Evolutionary conservation across 306 rosid genomes (phyloP).

Genomic region (Pterocarpus santalinus): DNA sequence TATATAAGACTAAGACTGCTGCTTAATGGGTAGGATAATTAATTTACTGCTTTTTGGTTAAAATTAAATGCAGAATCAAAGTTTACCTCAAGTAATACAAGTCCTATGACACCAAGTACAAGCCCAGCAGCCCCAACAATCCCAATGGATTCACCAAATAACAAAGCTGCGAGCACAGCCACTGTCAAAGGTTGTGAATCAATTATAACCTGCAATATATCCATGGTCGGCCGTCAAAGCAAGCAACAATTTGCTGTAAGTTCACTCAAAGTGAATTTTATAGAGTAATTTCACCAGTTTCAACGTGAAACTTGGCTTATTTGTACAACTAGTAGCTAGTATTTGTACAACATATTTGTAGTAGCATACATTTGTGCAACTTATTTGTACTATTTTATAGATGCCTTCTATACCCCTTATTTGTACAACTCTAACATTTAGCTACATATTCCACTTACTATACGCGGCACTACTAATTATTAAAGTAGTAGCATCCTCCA

Average conservation of each 20-base stretch:
- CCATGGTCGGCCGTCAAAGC: slow-evolving; percentile 18
- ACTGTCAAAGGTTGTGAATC: slow-evolving; percentile 98
- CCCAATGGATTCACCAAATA: slow-evolving; percentile 92
- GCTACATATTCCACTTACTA: too few species aligned
- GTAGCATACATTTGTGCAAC: too few species aligned
- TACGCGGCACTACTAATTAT: too few species aligned
- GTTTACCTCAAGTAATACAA: slow-evolving; percentile 84
- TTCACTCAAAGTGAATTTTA: background rate
- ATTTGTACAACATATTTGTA: too few species aligned
- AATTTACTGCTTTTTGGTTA: slow-evolving; percentile 9
- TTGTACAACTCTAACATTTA: too few species aligned
- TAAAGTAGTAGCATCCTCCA: too few species aligned
- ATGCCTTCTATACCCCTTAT: too few species aligned
- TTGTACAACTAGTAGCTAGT: too few species aligned
- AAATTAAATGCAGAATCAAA: slow-evolving; percentile 11
- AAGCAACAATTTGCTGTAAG: slow-evolving; percentile 17
- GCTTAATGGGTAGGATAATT: background rate
- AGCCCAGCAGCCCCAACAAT: slow-evolving; percentile 89
- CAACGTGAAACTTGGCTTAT: slow-evolving; percentile 6
- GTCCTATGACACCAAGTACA: slow-evolving; percentile 89
- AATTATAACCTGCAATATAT: slow-evolving; percentile 80
- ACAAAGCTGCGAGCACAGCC: slow-evolving; percentile 86
- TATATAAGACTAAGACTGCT: slow-evolving; percentile 5
- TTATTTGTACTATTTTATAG: too few species aligned
- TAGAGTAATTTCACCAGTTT: slow-evolving; percentile 4